Evolutionary conservation across 345 rosid species (phyloP), one percentile per base, ranked within the genome.

Genomic region (Populus alba): DNA sequence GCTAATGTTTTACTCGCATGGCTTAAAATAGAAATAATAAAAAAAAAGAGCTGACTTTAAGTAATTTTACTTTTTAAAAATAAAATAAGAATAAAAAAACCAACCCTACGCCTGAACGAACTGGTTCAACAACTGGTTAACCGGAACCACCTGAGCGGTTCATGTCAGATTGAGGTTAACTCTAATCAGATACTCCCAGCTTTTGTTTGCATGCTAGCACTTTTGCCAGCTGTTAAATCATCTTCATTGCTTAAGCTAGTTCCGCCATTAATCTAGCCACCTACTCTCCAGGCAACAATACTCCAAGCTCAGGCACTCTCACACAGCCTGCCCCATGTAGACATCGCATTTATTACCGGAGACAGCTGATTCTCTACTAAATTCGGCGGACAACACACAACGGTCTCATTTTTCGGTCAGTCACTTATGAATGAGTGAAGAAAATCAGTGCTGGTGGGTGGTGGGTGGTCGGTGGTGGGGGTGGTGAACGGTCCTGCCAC

Each of bases 371-470:
- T 31, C 70, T 10, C 49, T 71, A 5, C 51, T 75, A 39, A 66
- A 71, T 53, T 81, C 77, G 33, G 20, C 74, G 57, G 80, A 71
- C 77, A 45, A 5, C 59, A 55, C 66, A 3, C 51, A 23, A 8
- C 35, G 53, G 41, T 55, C 41, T 66, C 55, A 6, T 45, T 18
- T 45, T 17, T 29, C 29, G 11, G 63, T 0, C 63, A 57, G 63
- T 9, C 61, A 7, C 23, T 2, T 22, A 7, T n/a, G 63, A n/a
- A 13, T 0, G 29, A 57, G 29, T 5, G 29, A 57, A 59, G 63
- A 9, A 3, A 3, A 9, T 29, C 8, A 9, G 35, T 27, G 35
- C 38, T 33, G 18, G 59, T 57, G 51, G 62, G 57, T 16, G 18
- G 55, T 9, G 25, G 10, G 57, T 55, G 18, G 55, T 9, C 15